Conservation (phyloP, 2,329 filamentous ascomycete species). For the Diplodia sapinea region DNA sequence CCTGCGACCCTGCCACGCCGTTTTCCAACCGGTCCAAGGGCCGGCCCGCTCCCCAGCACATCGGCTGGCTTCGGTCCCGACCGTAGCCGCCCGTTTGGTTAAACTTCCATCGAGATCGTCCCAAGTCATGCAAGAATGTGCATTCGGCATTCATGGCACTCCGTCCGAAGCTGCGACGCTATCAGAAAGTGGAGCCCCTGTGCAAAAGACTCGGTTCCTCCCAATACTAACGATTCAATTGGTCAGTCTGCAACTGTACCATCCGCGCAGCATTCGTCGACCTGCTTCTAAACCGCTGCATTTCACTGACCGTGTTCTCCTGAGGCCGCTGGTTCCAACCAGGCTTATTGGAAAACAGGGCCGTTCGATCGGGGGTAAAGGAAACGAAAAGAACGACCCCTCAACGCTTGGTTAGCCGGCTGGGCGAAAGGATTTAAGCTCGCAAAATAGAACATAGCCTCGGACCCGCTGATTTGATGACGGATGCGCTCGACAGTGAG, state of each 20-base stretch:
- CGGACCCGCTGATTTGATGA: too few species aligned
- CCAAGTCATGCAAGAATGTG: neutral
- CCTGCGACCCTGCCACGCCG: neutral
- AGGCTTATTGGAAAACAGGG: too few species aligned
- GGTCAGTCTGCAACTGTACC: neutral
- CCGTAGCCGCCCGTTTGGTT: neutral
- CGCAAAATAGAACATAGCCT: neutral
- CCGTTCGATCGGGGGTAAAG: too few species aligned
- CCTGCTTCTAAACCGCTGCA: neutral
- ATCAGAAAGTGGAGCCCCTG: too few species aligned
- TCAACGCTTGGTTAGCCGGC: neutral
- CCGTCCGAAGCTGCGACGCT: too few species aligned
- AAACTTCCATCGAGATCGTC: neutral
- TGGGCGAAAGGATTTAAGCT: neutral
- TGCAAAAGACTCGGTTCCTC: neutral
- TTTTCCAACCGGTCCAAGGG: slow-evolving; percentile 1
- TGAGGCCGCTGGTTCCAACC: too few species aligned
- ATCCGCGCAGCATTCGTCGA: neutral
- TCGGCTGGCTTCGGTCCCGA: neutral
- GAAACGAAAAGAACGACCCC: neutral
- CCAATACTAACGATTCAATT: neutral
- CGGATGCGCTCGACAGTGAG: neutral
- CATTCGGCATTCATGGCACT: neutral
- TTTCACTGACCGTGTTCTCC: neutral
- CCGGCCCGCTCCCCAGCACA: slow-evolving; percentile 16